Evolutionary conservation across 2,329 filamentous ascomycete species (phyloP), one percentile per base, ranked within the genome.

Genomic region (Aspergillus intermedius): DNA sequence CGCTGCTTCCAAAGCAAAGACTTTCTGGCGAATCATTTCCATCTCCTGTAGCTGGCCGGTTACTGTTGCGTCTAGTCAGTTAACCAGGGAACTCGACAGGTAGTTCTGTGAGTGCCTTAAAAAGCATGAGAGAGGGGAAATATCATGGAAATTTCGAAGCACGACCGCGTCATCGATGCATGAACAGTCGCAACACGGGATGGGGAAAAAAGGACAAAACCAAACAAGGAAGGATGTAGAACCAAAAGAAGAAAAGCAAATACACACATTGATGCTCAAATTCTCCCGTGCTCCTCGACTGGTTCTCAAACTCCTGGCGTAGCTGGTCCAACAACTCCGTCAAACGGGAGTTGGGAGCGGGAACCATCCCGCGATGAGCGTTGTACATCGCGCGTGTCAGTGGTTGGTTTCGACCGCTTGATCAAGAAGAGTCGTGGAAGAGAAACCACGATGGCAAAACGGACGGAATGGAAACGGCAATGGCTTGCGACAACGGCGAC

Each of bases 251-350:
- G 35, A 53, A 47, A 52, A 42, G 39, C 42, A 19, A 19, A 39
- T 30, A 23, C 42, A 42, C 9, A 54, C 52, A 83, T 69, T 95
- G 90, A 68, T 91, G 88, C 68, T 98, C 91, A 68, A 90, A 94
- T 60, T 89, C 88, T 67, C 88, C 88, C 56, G 83, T 87, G 60
- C 88, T 83, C 56, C 87, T 83, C 60, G 85, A 79, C 69, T 94
- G 87, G 52, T 79, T 84, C 58, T 97, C 91, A 60, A 96, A 97
- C 72, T 98, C 93, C 63, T 82, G 80, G 65, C 91, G 84, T 61
- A 98, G 82, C 68, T 90, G 86, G 49, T 97, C 91, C 64, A 98
- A 79, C 55, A 97, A 82, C 77, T 98, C 91, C 59, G 87, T 89
- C 61, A 97, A 78, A 59, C 93, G 89, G 60, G 75, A 79, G 73